Base-by-base conservation (phyloP, 352 stramenopile genomes). In the Phytophthora kernoviae region DNA sequence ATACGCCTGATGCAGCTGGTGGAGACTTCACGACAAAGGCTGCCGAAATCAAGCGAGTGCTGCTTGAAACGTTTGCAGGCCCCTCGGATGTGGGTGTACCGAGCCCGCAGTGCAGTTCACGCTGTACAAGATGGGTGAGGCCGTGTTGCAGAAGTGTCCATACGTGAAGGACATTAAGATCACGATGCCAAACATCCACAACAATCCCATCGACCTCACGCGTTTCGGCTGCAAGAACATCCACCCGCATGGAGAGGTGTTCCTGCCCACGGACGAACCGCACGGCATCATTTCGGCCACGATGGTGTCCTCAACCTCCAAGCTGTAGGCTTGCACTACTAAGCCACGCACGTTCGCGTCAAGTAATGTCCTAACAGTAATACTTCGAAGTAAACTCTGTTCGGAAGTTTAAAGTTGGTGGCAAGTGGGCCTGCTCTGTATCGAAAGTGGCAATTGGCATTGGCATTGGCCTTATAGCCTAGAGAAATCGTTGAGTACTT, bases 171-270 rank as follows among this genome's bases (percentile, higher is more conserved):
- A 89, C 59, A 87, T 94, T 54, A 85, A 58, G 50, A 84, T 93
- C 63, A 70, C 61, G n/a, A 91, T 91, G 79, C 84, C 87, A 24
- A 96, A 96, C 70, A 87, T 96, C 54, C 88, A 96, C 77, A 94
- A 96, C 70, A 71, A 96, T 27, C 87, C 88, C 15, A 88, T 96
- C 24, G 81, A 96, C 49, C 67, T 96, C 43, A 73, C 78, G 62
- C 81, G 79, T 59, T 95, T 96, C 51, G 86, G 86, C 15, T 71
- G 94, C 48, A 82, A 84, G 67, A 97, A 96, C 67, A 88, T 81
- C 46, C 84, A 97, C 65, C 81, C 90, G 43, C 91, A 93, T 40
- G 88, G 88, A n/a, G 77, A 95, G 53, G 84, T 97, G 33, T 96
- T 97, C 50, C 70, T 91, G 39, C 86, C 88, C 6, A 94, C 82